These are phyloP conservation scores for Sordaria brevicollis DNA, from an alignment of 495 filamentous ascomycete species.

Conservation along the genomic window DNA sequence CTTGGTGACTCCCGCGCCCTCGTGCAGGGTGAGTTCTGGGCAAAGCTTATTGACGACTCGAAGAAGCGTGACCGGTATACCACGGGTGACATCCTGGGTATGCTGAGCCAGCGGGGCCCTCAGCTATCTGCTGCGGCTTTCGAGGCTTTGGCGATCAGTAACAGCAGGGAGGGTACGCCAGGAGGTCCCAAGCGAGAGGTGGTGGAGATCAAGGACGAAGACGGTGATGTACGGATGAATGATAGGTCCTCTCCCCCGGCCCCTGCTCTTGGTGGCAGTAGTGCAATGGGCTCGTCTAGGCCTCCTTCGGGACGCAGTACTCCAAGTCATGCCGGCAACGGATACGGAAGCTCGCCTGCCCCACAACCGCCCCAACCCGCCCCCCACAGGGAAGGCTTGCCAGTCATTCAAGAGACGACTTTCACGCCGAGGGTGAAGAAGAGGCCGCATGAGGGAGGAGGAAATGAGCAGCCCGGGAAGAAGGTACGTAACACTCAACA, in stretches of 20 bases:
- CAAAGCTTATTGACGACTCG: slow-evolving; percentile 70
- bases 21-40: slow-evolving; percentile 83
- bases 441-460: slow-evolving; percentile 14
- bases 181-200: background rate
- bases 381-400: slow-evolving; percentile 7
- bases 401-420: slow-evolving; percentile 14
- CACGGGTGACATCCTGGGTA: slow-evolving; percentile 46
- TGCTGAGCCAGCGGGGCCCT: slow-evolving; percentile 28
- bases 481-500: slow-evolving; percentile 9
- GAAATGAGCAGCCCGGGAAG: slow-evolving; percentile 13
- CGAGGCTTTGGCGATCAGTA: background rate
- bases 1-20: slow-evolving; percentile 83
- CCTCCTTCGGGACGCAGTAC: background rate
- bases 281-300: background rate
- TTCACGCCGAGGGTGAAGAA: slow-evolving; percentile 14
- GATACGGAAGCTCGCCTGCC: background rate
- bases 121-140: slow-evolving; percentile 11
- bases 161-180: background rate
- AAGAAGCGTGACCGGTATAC: slow-evolving; percentile 66
- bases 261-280: background rate
- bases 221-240: slow-evolving; percentile 18
- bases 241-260: slow-evolving; percentile 6
- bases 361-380: slow-evolving; percentile 9
- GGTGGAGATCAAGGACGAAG: background rate
- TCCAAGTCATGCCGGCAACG: background rate